A percentile compares a stretch with the other conserved stretches of the same genome.
Evolutionary conservation across 441 rosid species (phyloP).

Genomic region (Pelargonium myrrhifolium): DNA sequence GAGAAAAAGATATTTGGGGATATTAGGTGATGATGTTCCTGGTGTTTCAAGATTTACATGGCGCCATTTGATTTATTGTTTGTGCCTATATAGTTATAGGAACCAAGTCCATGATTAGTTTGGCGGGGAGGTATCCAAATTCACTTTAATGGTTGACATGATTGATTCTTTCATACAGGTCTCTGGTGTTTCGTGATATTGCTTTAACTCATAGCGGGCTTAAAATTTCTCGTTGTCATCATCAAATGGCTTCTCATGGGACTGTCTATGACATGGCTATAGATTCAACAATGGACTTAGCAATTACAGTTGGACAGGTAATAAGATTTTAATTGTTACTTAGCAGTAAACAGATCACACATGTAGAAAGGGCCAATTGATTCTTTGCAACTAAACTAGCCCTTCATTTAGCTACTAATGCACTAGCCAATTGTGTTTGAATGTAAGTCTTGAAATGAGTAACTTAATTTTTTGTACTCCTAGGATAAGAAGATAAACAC

Average conservation of each 20-base stretch:
- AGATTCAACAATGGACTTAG: conserved; percentile 55
- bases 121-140: not conserved
- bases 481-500: conserved; percentile 81
- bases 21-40: not conserved
- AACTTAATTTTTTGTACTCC: conserved; percentile 12
- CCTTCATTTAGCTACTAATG: not conserved
- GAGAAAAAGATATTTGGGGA: not conserved
- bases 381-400: conserved; percentile 3
- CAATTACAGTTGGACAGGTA: conserved; percentile 78
- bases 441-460: conserved; percentile 5
- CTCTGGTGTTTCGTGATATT: conserved; percentile 59
- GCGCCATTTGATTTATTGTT: conserved; percentile 8
- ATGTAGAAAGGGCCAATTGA: conserved; percentile 3
- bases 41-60: not conserved
- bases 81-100: conserved; percentile 10
- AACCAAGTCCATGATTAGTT: not conserved
- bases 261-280: conserved; percentile 76
- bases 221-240: conserved; percentile 47
- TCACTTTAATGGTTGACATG: conserved; percentile 10
- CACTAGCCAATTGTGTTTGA: not conserved
- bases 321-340: conserved; percentile 14
- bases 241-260: conserved; percentile 68
- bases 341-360: conserved; percentile 4
- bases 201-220: conserved; percentile 29
- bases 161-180: conserved; percentile 35